Evolutionary conservation across 495 filamentous ascomycete species (phyloP).

Genomic region (Gamarada debralockiae): DNA sequence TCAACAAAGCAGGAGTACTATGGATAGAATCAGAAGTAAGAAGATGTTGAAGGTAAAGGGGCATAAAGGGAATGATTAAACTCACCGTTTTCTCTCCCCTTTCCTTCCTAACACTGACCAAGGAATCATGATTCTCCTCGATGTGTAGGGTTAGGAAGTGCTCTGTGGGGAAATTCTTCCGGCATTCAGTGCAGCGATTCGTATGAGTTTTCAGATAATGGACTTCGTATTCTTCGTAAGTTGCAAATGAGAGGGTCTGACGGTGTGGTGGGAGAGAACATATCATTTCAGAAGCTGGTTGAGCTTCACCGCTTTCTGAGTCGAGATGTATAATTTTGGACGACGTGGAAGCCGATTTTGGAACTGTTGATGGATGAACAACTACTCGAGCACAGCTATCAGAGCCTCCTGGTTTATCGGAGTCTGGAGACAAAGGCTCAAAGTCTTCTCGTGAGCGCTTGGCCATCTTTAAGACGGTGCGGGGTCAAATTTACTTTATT

Average conservation of each 20-base stretch:
- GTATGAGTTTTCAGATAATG: conserved; percentile 80
- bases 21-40: background rate
- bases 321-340: conserved; percentile 24
- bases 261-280: conserved; percentile 80
- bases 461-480: conserved; percentile 40
- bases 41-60: background rate
- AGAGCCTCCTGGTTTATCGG: conserved; percentile 9
- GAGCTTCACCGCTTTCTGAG: conserved; percentile 16
- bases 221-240: conserved; percentile 79
- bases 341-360: background rate
- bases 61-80: conserved; percentile 9
- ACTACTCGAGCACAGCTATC: background rate
- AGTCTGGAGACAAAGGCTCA: conserved; percentile 26
- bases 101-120: conserved; percentile 65
- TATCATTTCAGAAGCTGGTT: conserved; percentile 24
- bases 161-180: conserved; percentile 70
- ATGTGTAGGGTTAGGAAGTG: conserved; percentile 80
- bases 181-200: conserved; percentile 80
- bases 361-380: conserved; percentile 4
- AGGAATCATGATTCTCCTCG: conserved; percentile 84
- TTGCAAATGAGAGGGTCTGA: conserved; percentile 61
- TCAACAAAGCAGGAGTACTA: conserved; percentile 73
- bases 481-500: conserved; percentile 26
- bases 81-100: conserved; percentile 84
- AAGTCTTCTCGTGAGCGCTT: conserved; percentile 58